A percentile compares a stretch with the other conserved stretches of the same genome.
Conservation (phyloP, 495 filamentous ascomycete genomes). For the Penicillium crystallinum region DNA sequence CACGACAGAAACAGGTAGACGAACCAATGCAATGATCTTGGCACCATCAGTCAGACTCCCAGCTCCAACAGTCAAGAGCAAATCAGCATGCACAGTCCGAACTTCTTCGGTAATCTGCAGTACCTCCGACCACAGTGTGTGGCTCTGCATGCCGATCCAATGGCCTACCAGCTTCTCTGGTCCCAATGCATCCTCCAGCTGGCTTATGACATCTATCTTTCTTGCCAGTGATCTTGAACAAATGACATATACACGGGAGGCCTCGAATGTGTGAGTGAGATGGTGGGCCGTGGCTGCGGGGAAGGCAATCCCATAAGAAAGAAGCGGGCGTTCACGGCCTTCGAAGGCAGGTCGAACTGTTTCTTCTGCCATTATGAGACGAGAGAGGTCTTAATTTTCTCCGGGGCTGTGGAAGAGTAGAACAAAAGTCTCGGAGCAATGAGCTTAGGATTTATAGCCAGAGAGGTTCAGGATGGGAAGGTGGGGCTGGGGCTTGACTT, state of each 20-base stretch:
- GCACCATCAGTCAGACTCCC: constrained; percentile 58
- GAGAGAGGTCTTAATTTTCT: background rate
- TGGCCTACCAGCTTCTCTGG: constrained; percentile 44
- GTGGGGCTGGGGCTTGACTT: background rate
- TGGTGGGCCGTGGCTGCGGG: constrained; percentile 46
- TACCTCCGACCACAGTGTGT: constrained; percentile 57
- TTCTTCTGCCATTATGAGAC: constrained; percentile 23
- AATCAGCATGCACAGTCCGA: constrained; percentile 44
- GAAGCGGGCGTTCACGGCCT: constrained; percentile 32
- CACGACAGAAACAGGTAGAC: constrained; percentile 2
- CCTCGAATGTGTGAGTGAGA: constrained; percentile 46
- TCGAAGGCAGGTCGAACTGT: constrained; percentile 37
- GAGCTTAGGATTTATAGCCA: too few species aligned
- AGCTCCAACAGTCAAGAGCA: constrained; percentile 56
- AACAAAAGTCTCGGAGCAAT: background rate
- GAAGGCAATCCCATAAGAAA: constrained; percentile 51
- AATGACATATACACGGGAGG: constrained; percentile 54
- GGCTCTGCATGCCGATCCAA: constrained; percentile 53
- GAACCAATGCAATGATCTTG: constrained; percentile 53
- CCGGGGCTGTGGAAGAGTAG: background rate
- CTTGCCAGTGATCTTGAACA: constrained; percentile 53
- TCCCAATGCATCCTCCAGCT: constrained; percentile 40
- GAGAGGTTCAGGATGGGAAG: background rate
- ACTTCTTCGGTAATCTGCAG: constrained; percentile 50
- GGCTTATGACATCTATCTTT: constrained; percentile 46